Conservation (phyloP, 306 rosid species). For the Vigna trinervia region DNA sequence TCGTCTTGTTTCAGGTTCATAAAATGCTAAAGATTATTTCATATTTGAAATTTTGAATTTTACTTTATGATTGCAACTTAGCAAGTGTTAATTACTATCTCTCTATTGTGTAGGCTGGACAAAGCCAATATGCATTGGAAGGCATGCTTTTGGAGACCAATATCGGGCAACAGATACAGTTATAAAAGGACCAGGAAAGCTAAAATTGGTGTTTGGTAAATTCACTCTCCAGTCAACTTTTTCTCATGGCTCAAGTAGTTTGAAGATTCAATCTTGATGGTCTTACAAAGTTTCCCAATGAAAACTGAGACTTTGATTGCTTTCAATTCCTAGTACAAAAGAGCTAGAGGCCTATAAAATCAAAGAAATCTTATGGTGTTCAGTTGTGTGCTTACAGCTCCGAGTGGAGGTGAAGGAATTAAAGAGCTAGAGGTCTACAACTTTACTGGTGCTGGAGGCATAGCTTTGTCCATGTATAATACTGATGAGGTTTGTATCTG, state of each 20-base stretch:
- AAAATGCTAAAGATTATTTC: slow-evolving; percentile 23
- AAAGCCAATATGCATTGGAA: slow-evolving; percentile 95
- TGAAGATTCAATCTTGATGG: slow-evolving; percentile 34
- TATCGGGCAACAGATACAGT: slow-evolving; percentile 92
- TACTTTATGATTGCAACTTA: slow-evolving; percentile 26
- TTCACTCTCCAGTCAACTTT: slow-evolving; percentile 36
- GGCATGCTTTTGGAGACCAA: slow-evolving; percentile 99
- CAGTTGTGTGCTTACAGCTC: slow-evolving; percentile 51
- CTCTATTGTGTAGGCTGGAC: slow-evolving; percentile 75
- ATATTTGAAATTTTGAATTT: slow-evolving; percentile 27
- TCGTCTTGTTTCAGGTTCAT: slow-evolving; percentile 90
- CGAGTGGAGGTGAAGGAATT: slow-evolving; percentile 72
- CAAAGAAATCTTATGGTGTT: slow-evolving; percentile 37
- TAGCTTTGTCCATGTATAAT: slow-evolving; percentile 92
- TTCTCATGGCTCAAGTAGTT: slow-evolving; percentile 29
- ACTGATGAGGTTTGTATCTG: slow-evolving; percentile 82
- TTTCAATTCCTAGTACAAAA: neutral
- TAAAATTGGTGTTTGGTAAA: slow-evolving; percentile 88
- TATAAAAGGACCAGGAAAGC: slow-evolving; percentile 83
- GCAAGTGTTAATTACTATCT: slow-evolving; percentile 28
- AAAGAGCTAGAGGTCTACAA: slow-evolving; percentile 82
- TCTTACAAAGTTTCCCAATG: slow-evolving; percentile 27
- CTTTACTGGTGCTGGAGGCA: slow-evolving; percentile 90
- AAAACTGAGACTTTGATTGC: neutral
- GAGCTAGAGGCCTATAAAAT: slow-evolving; percentile 23